These are phyloP conservation scores for Stachybotrys chlorohalonatus DNA, from an alignment of 2,329 filamentous ascomycete species.

Conservation along the genomic window DNA sequence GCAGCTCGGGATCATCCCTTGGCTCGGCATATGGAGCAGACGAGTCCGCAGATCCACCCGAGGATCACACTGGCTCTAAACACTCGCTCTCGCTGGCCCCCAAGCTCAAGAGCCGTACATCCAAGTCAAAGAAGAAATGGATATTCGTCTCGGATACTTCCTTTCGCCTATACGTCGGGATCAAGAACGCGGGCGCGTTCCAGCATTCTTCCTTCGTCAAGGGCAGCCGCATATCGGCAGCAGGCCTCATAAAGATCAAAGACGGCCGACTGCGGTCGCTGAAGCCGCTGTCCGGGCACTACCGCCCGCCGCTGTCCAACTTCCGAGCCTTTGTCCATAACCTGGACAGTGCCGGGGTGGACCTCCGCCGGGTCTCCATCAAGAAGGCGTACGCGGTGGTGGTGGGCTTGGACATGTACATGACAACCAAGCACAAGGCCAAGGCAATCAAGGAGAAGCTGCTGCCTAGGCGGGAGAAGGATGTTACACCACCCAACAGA, in stretches of 20 bases:
- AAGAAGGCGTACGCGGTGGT: constrained; percentile 76
- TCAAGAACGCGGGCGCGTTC: constrained; percentile 81
- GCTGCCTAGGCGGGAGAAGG: constrained; percentile 45
- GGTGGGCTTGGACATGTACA: constrained; percentile 72
- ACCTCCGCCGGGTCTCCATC: constrained; percentile 71
- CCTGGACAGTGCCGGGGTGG: constrained; percentile 63
- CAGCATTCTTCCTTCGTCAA: constrained; percentile 88
- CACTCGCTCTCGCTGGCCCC: constrained; percentile 29
- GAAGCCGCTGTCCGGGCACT: constrained; percentile 69
- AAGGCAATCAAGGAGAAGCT: constrained; percentile 45
- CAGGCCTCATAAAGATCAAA: constrained; percentile 78
- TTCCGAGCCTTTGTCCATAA: constrained; percentile 73
- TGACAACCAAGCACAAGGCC: constrained; percentile 57
- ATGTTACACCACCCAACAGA: constrained; percentile 52
- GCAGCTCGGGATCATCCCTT: constrained; percentile 25
- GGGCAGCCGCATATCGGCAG: constrained; percentile 70
- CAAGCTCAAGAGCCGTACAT: constrained; percentile 66
- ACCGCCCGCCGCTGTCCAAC: constrained; percentile 73
- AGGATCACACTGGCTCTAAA: constrained; percentile 46
- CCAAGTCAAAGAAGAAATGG: constrained; percentile 76
- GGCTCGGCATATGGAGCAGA: constrained; percentile 47
- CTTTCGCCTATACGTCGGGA: constrained; percentile 79
- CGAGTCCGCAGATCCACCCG: constrained; percentile 56
- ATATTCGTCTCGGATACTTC: constrained; percentile 86
- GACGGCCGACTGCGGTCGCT: constrained; percentile 67